Conservation (phyloP, 768 basidiomycete species). For the Tubosaeta brunneosetosa region DNA sequence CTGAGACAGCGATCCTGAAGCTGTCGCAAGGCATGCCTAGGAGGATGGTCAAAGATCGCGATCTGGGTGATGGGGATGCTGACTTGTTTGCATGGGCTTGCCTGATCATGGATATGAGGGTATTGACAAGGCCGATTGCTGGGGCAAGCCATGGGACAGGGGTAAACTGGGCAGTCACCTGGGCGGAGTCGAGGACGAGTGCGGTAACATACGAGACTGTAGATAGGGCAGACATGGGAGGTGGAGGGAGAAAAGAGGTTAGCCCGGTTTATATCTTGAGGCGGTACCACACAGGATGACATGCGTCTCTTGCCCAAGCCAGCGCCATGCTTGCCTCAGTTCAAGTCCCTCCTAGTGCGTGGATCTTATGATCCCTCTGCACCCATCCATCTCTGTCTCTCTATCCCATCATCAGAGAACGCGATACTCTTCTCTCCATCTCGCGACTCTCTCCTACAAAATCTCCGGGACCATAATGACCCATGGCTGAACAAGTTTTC, state of each 20-base stretch:
- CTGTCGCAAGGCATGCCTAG: constrained; percentile 41
- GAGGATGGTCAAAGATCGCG: constrained; percentile 1
- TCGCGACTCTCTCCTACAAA: constrained; percentile 37
- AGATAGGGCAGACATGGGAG: constrained; percentile 13
- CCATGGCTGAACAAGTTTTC: constrained; percentile 35
- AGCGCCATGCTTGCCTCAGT: constrained; percentile 48
- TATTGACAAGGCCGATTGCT: constrained; percentile 38
- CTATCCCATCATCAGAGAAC: constrained; percentile 33
- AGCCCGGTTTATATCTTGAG: not conserved
- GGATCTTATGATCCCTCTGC: constrained; percentile 65
- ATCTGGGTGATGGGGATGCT: not conserved
- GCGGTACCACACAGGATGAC: constrained; percentile 19
- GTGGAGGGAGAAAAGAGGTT: not conserved
- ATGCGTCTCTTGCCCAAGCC: constrained; percentile 40
- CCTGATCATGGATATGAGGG: constrained; percentile 43
- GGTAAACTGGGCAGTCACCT: constrained; percentile 43
- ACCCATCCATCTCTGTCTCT: constrained; percentile 62
- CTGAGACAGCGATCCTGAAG: constrained; percentile 44
- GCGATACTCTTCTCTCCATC: constrained; percentile 53
- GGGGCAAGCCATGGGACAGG: constrained; percentile 46
- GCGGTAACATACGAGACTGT: constrained; percentile 9
- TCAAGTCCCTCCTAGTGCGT: constrained; percentile 54
- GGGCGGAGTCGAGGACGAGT: constrained; percentile 27
- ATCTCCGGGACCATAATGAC: constrained; percentile 49
- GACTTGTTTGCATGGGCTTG: constrained; percentile 48